Percentiles rank a stretch among this genome's conserved stretches.
These are phyloP conservation scores for Penicillium daleae DNA, from an alignment of 495 filamentous ascomycete genomes.

Conservation along the genomic window DNA sequence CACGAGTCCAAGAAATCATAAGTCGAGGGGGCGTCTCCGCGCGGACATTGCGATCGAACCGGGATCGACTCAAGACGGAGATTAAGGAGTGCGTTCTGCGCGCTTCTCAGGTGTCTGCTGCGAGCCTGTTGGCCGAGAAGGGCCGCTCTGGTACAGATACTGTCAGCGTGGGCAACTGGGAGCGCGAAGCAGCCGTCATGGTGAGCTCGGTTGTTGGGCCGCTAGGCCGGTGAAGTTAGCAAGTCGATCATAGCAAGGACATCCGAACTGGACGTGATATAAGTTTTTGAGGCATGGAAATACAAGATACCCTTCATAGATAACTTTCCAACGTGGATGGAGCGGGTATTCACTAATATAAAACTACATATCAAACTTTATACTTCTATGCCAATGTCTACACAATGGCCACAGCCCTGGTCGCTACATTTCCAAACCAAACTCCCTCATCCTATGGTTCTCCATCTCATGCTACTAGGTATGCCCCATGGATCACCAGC, in stretches of 20 bases:
- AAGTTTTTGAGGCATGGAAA: neutral
- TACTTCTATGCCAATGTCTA: neutral
- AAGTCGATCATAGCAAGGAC: neutral
- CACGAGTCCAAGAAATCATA: conserved; percentile 81
- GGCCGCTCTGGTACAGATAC: conserved; percentile 44
- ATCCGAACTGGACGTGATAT: neutral
- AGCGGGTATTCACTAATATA: neutral
- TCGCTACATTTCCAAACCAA: neutral
- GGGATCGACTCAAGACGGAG: conserved; percentile 72
- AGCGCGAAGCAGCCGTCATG: conserved; percentile 95
- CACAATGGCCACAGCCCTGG: neutral
- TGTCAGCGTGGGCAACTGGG: conserved; percentile 64
- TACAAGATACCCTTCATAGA: conserved; percentile 10
- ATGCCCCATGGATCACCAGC: conserved; percentile 17
- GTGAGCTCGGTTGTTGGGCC: conserved; percentile 70
- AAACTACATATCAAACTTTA: too few species aligned
- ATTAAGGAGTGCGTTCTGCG: conserved; percentile 82
- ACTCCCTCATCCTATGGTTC: neutral
- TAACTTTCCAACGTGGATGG: neutral
- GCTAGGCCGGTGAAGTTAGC: conserved; percentile 46
- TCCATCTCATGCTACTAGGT: neutral
- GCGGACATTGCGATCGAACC: conserved; percentile 75
- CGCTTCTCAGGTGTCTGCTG: conserved; percentile 66
- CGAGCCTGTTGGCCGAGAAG: conserved; percentile 43
- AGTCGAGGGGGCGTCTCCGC: conserved; percentile 80